Evolutionary conservation across 139 green algal genomes (phyloP), one percentile per base, ranked within the genome.

Genomic region (Picochlorum sp.): DNA sequence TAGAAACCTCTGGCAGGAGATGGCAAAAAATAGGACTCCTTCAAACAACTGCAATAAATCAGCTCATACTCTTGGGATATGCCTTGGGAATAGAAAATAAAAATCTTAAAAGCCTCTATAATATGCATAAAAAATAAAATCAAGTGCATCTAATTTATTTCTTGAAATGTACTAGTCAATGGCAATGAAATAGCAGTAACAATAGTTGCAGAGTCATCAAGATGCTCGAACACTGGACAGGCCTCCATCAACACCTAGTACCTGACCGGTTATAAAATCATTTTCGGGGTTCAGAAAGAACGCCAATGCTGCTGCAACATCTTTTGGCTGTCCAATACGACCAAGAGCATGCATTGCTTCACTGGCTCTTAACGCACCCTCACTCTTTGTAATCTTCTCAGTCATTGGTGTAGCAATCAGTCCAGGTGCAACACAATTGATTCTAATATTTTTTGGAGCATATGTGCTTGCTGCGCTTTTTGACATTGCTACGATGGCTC

Each of bases 371-470:
- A 79, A 56, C 0, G 70, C 57, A 7, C 68, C 65, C 18, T 85
- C 64, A 57, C 61, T 88, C 39, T 59, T 50, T 3, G 73, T 85
- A 55, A 91, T 85, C 29, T 57, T 60, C 24, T 61, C 60, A 0
- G 84, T 73, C 62, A 91, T 65, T 14, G 59, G 59, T 26, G 65
- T 65, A 30, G 52, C 35, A 2, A 73, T 81, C 26, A 90, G 66
- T 9, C 85, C 85, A 0, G 85, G 85, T 1, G 84, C 80, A 32
- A 90, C 81, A 26, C 74, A 83, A 68, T 93, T 93, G 35, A 92
- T 64, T 2, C 85, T 70, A 63, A 93, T 89, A 67, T 88, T 86
- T 63, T 85, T 84, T 4, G 78, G 74, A 0, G 79, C 81, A 61
- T 93, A 93, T 0, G 80, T 92, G 12, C 75, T 67, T 1, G 85